phyloP scores from a whole-genome alignment of 805 yeast species.

The Kodamaea kaohsiungensis region DNA sequence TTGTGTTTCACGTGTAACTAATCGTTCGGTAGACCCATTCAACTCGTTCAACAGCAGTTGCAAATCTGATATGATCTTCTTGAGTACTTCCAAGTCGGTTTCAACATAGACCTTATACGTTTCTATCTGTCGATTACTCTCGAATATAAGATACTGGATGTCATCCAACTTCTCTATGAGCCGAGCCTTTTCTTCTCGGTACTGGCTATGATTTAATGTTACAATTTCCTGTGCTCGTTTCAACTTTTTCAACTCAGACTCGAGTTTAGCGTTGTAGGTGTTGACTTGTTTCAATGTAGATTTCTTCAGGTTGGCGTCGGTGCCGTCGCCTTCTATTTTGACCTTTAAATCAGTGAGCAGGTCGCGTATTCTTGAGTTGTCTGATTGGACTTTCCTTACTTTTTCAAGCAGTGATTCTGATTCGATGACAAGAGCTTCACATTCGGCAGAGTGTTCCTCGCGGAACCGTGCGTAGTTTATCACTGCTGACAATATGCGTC shows the following conservation, averaged over 20 bases:
- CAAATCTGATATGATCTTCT: constrained; percentile 54
- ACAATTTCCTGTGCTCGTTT: constrained; percentile 64
- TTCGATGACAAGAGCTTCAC: constrained; percentile 58
- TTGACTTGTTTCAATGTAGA: constrained; percentile 41
- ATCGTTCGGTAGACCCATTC: constrained; percentile 18
- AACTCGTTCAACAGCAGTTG: constrained; percentile 43
- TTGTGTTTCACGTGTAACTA: constrained; percentile 35
- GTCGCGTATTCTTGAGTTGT: constrained; percentile 10
- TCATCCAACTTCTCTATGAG: constrained; percentile 62
- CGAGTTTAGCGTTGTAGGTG: constrained; percentile 55
- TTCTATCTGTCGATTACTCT: constrained; percentile 58
- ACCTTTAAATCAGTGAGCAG: constrained; percentile 12
- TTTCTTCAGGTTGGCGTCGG: constrained; percentile 32
- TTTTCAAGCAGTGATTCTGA: constrained; percentile 51
- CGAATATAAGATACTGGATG: constrained; percentile 55
- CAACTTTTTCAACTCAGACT: constrained; percentile 58
- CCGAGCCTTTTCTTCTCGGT: constrained; percentile 61
- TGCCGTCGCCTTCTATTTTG: constrained; percentile 12
- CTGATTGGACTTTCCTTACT: constrained; percentile 31
- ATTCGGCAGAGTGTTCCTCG: constrained; percentile 71
- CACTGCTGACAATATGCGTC: constrained; percentile 74
- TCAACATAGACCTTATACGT: constrained; percentile 59
- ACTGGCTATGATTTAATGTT: constrained; percentile 60
- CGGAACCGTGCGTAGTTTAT: constrained; percentile 84
- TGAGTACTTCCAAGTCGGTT: constrained; percentile 58